Evolutionary conservation across 2,329 filamentous ascomycete genomes (phyloP).

Genomic region (Juglanconis oblonga): DNA sequence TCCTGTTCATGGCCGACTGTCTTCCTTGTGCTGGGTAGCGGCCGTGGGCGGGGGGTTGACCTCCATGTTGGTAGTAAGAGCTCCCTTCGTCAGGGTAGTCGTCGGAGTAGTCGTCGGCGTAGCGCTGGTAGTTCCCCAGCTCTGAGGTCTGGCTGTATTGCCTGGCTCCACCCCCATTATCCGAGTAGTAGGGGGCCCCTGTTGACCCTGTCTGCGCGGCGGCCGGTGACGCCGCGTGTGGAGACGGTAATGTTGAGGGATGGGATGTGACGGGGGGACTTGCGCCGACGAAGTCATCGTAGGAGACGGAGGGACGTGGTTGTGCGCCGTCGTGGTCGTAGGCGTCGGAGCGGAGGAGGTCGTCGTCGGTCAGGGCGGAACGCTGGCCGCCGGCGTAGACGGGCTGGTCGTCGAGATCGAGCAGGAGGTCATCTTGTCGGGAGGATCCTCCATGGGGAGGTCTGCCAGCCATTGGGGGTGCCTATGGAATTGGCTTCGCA

Average conservation of each 20-base stretch:
- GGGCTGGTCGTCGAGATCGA: conserved; percentile 72
- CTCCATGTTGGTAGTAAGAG: conserved; percentile 78
- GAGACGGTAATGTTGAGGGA: conserved; percentile 28
- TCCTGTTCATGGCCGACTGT: conserved; percentile 69
- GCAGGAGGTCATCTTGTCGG: conserved; percentile 59
- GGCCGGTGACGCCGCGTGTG: conserved; percentile 33
- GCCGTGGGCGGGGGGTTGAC: conserved; percentile 41
- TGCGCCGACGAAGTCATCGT: conserved; percentile 89
- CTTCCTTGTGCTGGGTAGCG: conserved; percentile 42
- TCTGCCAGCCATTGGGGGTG: conserved; percentile 59
- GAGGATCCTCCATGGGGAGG: conserved; percentile 50
- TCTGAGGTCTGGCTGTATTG: conserved; percentile 75
- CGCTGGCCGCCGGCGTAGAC: conserved; percentile 73
- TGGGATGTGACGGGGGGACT: conserved; percentile 43
- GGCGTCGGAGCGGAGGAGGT: conserved; percentile 72
- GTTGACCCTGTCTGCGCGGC: conserved; percentile 24
- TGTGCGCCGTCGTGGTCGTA: conserved; percentile 64
- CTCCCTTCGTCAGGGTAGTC: conserved; percentile 75
- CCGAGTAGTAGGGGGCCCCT: conserved; percentile 41
- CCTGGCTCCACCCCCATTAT: conserved; percentile 30
- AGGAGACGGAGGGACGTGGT: conserved; percentile 81
- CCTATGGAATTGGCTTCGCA: conserved; percentile 9
- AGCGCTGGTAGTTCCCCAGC: conserved; percentile 83
- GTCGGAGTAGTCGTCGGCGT: conserved; percentile 77
- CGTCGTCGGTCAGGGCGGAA: conserved; percentile 77